Base-by-base conservation (phyloP, 106 monocot genomes). In the Vanilla planifolia region DNA sequence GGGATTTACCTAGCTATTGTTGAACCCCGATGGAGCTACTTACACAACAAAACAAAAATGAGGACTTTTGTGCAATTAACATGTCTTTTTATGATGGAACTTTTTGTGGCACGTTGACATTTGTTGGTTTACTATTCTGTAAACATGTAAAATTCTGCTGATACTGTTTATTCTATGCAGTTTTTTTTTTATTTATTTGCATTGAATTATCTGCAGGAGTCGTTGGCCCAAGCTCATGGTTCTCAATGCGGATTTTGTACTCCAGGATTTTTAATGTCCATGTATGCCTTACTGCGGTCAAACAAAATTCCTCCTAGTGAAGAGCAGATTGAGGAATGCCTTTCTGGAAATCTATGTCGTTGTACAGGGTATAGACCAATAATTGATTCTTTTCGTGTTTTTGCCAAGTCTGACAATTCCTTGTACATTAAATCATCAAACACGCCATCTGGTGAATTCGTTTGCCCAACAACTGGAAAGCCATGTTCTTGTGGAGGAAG, bases 241-340 rank as follows among this genome's bases (percentile, higher is more conserved):
- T 98, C 96, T 44, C 96, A 98, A 53, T 98, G 98, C 75, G 92
- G 98, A 59, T 98, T 81, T 75, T 98, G 98, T 65, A 98, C 98
- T 43, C 92, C 98, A 67, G 98, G 98, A 35, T 98, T 98, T 77
- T 39, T 98, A 21, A 92, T 98, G 98, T 98, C 98, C 16, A 98
- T 98, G 92, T 98, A 98, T 79, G 79, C 98, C 43, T 75, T 98
- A 36, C 60, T 98, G 61, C 79, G 98, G 73, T 92, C 98, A 60
- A 85, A 63, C 51, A 85, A 73, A 75, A 33, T 44, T 28, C 74
- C 75, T 56, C 98, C 98, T 33, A 82, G 52, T 68, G 77, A 85
- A 70, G 98, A 78, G 46, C 73, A 98, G 51, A 98, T 98, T 48
- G 98, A 98, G 66, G 98, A 88, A 71, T 70, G 65, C 61, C 92